phyloP scores from a whole-genome alignment of 805 yeast genomes.

The Cephaloascus fragrans region DNA sequence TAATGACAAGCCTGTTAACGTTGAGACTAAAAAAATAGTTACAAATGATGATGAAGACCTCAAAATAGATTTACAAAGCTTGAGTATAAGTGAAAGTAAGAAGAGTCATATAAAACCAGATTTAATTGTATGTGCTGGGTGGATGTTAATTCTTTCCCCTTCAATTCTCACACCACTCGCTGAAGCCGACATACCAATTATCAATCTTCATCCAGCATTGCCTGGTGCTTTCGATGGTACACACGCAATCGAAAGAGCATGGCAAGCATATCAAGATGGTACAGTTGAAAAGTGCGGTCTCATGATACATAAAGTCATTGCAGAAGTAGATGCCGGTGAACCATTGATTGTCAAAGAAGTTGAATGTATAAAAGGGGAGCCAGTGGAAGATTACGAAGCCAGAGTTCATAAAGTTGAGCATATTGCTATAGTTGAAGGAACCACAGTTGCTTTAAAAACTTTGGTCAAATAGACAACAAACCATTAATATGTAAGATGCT shows the following conservation, averaged over 20 bases:
- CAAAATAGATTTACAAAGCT: too few species aligned
- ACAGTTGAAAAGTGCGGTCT: slow-evolving; percentile 73
- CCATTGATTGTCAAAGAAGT: slow-evolving; percentile 80
- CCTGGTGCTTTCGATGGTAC: slow-evolving; percentile 98
- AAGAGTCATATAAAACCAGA: slow-evolving; percentile 49
- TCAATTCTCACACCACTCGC: slow-evolving; percentile 60
- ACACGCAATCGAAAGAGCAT: slow-evolving; percentile 93
- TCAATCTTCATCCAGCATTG: slow-evolving; percentile 92
- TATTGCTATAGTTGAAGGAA: slow-evolving; percentile 87
- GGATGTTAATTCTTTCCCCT: slow-evolving; percentile 90
- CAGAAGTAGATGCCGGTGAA: slow-evolving; percentile 89
- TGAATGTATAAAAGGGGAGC: slow-evolving; percentile 59
- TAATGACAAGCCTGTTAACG: too few species aligned
- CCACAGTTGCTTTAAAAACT: slow-evolving; percentile 46
- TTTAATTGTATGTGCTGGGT: slow-evolving; percentile 93
- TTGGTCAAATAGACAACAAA: slow-evolving; percentile 9
- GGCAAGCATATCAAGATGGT: slow-evolving; percentile 90
- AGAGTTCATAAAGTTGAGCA: slow-evolving; percentile 85
- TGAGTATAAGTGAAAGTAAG: too few species aligned
- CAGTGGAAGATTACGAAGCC: slow-evolving; percentile 68
- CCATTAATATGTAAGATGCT: too few species aligned
- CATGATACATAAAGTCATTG: slow-evolving; percentile 95
- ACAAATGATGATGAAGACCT: too few species aligned
- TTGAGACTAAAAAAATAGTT: too few species aligned
- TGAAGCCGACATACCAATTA: slow-evolving; percentile 59